A percentile compares a stretch with the other conserved stretches of the same genome.
These are phyloP conservation scores for Tulasnella sp. DNA, from an alignment of 768 basidiomycete species.

Conservation along the genomic window DNA sequence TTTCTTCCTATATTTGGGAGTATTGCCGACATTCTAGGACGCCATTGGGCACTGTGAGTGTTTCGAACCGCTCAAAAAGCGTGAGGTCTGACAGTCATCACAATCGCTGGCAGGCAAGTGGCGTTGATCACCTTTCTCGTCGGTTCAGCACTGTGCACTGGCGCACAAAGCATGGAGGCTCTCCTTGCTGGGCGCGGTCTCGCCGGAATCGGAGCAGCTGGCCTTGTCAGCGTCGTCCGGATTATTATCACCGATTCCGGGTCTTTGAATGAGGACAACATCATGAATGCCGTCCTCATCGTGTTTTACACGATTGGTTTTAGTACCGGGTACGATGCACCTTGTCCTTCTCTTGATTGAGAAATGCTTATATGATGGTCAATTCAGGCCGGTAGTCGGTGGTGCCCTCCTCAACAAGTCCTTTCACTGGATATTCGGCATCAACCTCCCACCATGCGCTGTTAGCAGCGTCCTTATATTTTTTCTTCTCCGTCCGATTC, in stretches of 20 bases:
- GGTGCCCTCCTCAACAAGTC: constrained; percentile 43
- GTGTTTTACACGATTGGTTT: constrained; percentile 47
- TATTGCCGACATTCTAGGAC: constrained; percentile 51
- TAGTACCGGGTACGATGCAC: constrained; percentile 23
- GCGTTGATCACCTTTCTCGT: constrained; percentile 47
- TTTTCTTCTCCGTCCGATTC: constrained; percentile 42
- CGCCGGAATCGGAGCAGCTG: constrained; percentile 33
- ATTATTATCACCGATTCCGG: constrained; percentile 47
- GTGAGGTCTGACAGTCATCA: not conserved
- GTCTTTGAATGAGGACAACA: constrained; percentile 46
- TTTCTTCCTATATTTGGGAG: constrained; percentile 53
- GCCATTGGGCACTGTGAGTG: constrained; percentile 43
- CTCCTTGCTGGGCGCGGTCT: constrained; percentile 48
- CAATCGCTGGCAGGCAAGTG: constrained; percentile 38
- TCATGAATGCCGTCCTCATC: constrained; percentile 45
- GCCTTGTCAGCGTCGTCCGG: constrained; percentile 37
- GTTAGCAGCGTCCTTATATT: constrained; percentile 44
- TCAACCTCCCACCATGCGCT: constrained; percentile 47
- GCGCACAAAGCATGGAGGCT: constrained; percentile 46
- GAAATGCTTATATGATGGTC: not conserved
- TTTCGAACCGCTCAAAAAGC: not conserved
- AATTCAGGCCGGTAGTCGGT: constrained; percentile 46
- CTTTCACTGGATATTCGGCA: constrained; percentile 56
- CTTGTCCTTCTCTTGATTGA: not conserved
- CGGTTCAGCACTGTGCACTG: constrained; percentile 50